These are phyloP conservation scores for Lachancea dasiensis DNA, from an alignment of 805 yeast species.

Conservation along the genomic window DNA sequence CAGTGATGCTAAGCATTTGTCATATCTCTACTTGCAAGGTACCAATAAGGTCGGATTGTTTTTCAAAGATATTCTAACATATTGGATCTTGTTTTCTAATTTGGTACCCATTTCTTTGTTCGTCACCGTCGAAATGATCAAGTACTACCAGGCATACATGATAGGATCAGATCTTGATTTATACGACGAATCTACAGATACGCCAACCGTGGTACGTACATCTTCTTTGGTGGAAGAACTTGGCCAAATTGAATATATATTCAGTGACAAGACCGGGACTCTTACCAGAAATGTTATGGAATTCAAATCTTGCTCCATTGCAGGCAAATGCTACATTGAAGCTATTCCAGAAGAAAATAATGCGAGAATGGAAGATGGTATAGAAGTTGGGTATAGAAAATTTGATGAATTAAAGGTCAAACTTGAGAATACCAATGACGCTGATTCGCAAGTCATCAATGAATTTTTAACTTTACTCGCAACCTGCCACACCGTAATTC, in stretches of 20 bases:
- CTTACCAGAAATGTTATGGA: conserved; percentile 95
- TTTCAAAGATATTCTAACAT: conserved; percentile 83
- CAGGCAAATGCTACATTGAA: conserved; percentile 81
- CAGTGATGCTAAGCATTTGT: conserved; percentile 45
- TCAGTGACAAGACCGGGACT: conserved; percentile 97
- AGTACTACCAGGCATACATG: conserved; percentile 90
- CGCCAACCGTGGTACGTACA: conserved; percentile 92
- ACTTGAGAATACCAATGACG: conserved; percentile 38
- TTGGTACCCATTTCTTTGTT: conserved; percentile 96
- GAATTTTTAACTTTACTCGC: conserved; percentile 80
- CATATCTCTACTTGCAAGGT: conserved; percentile 64
- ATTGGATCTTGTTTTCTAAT: conserved; percentile 94
- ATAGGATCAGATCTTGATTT: conserved; percentile 92
- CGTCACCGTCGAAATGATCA: conserved; percentile 93
- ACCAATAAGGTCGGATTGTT: conserved; percentile 64
- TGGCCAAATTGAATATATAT: conserved; percentile 94
- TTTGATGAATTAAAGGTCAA: conserved; percentile 57
- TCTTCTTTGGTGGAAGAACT: conserved; percentile 94
- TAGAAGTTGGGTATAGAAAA: conserved; percentile 71
- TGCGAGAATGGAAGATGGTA: conserved; percentile 68
- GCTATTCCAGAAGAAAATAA: conserved; percentile 87
- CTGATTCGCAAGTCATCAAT: conserved; percentile 48
- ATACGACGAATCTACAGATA: conserved; percentile 81
- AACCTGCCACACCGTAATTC: conserved; percentile 96
- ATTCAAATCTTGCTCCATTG: conserved; percentile 87